Conservation (phyloP, 306 rosid genomes). For the Cajanus cajan region DNA sequence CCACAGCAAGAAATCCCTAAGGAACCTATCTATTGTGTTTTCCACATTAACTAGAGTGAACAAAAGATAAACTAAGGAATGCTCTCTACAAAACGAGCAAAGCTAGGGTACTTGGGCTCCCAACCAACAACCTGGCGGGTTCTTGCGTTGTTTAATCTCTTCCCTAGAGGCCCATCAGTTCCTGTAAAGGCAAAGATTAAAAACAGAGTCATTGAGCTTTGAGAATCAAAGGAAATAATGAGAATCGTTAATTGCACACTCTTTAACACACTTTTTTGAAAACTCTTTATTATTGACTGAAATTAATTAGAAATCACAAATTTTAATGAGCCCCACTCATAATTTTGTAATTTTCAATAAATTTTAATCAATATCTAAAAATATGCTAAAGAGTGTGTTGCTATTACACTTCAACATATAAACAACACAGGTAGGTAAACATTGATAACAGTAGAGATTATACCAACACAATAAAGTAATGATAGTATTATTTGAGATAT, state of each 20-base stretch:
- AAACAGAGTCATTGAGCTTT: background rate
- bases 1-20: slow-evolving; percentile 18
- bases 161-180: slow-evolving; percentile 75
- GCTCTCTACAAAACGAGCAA: slow-evolving; percentile 62
- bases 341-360: too few relatives aligned
- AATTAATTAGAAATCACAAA: too few relatives aligned
- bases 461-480: background rate
- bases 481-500: background rate
- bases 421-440: background rate
- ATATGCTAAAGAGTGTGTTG: too few relatives aligned
- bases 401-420: background rate
- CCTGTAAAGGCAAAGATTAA: slow-evolving; percentile 45
- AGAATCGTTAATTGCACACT: too few relatives aligned
- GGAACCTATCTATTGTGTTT: background rate
- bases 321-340: too few relatives aligned
- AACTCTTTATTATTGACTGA: too few relatives aligned
- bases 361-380: too few relatives aligned
- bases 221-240: background rate
- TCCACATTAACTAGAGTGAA: background rate
- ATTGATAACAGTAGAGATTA: background rate
- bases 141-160: slow-evolving; percentile 81
- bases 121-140: slow-evolving; percentile 73
- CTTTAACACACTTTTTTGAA: too few relatives aligned
- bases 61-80: background rate
- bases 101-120: slow-evolving; percentile 87